phyloP scores from a whole-genome alignment of 305 asterid species.

The Fraxinus ornus region DNA sequence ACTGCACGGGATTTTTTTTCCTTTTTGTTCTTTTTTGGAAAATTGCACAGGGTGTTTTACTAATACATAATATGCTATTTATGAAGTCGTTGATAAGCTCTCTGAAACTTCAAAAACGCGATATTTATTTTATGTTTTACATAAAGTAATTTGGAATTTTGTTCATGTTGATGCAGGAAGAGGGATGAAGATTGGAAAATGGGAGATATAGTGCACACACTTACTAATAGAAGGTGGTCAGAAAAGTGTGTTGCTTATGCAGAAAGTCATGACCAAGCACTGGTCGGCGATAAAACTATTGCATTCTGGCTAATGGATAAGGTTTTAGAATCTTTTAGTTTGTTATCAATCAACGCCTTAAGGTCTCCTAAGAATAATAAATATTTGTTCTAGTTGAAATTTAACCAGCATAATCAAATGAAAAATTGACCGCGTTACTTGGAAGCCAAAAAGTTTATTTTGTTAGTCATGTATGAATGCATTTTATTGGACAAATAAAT shows the following conservation, averaged over 20 bases:
- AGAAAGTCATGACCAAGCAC: conserved; percentile 98
- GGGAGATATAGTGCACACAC: conserved; percentile 85
- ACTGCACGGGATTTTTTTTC: not conserved
- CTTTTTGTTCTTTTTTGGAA: not conserved
- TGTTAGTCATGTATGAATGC: not conserved
- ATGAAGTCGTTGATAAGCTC: not conserved
- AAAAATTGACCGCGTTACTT: not conserved
- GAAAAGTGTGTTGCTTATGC: conserved; percentile 93
- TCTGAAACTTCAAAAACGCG: not conserved
- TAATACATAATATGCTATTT: not conserved
- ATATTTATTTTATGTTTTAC: not conserved
- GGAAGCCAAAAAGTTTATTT: not conserved
- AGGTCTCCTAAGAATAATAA: not conserved
- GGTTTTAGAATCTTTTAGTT: conserved; percentile 43
- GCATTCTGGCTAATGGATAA: conserved; percentile 99
- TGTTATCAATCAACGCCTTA: not conserved
- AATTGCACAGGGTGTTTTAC: not conserved
- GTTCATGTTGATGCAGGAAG: conserved; percentile 46
- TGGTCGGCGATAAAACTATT: conserved; percentile 96
- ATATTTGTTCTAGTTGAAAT: not conserved
- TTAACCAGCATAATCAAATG: not conserved
- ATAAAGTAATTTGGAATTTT: not conserved
- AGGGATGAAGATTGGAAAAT: conserved; percentile 97
- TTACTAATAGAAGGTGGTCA: conserved; percentile 93
- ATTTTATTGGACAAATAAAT: not conserved